Conservation (phyloP, 2,329 filamentous ascomycete species). For the Lecanicillium sp. region DNA sequence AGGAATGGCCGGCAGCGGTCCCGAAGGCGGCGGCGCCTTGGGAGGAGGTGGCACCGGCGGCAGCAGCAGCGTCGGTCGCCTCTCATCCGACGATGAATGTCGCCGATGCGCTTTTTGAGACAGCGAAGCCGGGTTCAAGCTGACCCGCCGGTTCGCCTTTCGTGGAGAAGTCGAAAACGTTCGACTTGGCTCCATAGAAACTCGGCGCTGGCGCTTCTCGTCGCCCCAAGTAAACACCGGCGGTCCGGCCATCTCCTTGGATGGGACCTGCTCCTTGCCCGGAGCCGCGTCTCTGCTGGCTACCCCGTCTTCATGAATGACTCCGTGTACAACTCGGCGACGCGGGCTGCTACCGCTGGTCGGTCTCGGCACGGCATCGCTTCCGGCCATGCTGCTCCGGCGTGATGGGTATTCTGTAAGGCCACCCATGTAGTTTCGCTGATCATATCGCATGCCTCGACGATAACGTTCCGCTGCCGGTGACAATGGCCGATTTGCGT, state of each 20-base stretch:
- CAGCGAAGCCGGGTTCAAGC: background rate
- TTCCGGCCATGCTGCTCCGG: background rate
- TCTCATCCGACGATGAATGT: constrained; percentile 6
- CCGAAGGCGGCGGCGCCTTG: constrained; percentile 22
- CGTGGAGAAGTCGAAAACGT: background rate
- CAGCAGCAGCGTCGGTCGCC: constrained; percentile 1
- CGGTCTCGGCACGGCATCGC: background rate
- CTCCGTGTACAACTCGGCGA: background rate
- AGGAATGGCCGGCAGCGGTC: constrained; percentile 24
- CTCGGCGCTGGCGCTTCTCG: background rate
- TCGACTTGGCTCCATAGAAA: background rate
- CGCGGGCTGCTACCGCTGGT: constrained; percentile 3
- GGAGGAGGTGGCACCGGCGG: constrained; percentile 19
- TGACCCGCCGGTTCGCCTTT: background rate
- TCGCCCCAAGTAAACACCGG: constrained; percentile 5
- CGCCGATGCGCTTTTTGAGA: constrained; percentile 1
- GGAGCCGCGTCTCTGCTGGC: background rate
- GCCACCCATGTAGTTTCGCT: background rate
- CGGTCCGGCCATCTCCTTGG: background rate
- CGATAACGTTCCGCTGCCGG: constrained; percentile 3
- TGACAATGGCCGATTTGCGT: constrained; percentile 9
- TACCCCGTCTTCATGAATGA: too few relatives aligned
- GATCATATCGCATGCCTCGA: background rate
- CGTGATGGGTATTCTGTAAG: background rate
- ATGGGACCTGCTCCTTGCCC: background rate